Evolutionary conservation across 345 rosid species (phyloP), one percentile per base, ranked within the genome.

Genomic region (Lenwebbia sp.): DNA sequence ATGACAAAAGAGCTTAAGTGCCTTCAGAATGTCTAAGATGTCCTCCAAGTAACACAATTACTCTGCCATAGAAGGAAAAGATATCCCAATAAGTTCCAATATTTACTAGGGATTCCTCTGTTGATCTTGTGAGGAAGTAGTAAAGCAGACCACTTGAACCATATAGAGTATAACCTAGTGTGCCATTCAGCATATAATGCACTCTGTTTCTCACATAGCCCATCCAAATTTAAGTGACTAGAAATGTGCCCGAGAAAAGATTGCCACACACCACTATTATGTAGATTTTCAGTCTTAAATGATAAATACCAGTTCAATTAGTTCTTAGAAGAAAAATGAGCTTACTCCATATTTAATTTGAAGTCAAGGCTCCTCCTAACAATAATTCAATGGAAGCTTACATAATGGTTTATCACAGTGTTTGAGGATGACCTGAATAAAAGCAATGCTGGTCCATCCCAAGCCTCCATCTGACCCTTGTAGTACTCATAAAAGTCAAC

Each of bases 381-480:
- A 21, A 37, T 37, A 33, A 19, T 70, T 70, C 47, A 70, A 70
- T 37, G 21, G 13, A 22, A 21, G 81, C 47, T 37, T 22, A 70
- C 41, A 19, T 19, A 37, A 70, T 37, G 81, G 11, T 70, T 40
- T 37, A 21, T 70, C 9, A 37, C 19, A 70, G 81, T 37, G 81
- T 70, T 70, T 70, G 81, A 70, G 26, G 47, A 70, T 83, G 37
- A 96, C 99, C 99, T 97, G 95, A 97, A 97, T 90, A 96, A 90
- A 51, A 97, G 99, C 88, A 97, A 92, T 53, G 99, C 99, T 88
- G 99, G 99, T 85, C 99, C 99, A 94, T 97, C 99, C 99, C 99
- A 97, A 90, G 99, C 91, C 92, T 97, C 99, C 99, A 97, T 97
- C 89, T 97, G 99, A 88, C 99, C 99, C 90, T 97, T 97, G 95